These are phyloP conservation scores for Lipomyces orientalis DNA, from an alignment of 805 yeast species.

Conservation along the genomic window DNA sequence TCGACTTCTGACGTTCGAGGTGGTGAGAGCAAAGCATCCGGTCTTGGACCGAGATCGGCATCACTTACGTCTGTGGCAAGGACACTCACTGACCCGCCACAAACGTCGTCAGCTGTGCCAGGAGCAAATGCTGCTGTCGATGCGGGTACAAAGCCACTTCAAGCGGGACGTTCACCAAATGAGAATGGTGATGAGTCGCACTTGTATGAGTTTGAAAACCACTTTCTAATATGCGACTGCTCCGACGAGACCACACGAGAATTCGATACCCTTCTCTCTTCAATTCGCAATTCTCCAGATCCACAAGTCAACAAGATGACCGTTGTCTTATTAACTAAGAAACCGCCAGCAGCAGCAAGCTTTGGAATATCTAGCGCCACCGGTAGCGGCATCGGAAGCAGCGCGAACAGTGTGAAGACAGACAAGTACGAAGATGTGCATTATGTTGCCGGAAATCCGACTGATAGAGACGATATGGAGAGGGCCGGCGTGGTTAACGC, in stretches of 20 bases:
- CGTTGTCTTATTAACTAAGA: constrained; percentile 16
- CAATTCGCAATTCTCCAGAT: constrained; percentile 19
- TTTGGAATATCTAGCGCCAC: background rate
- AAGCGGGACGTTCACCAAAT: background rate
- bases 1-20: background rate
- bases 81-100: background rate
- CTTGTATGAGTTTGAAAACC: constrained; percentile 2
- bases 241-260: constrained; percentile 20
- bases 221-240: constrained; percentile 24
- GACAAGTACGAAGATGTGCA: constrained; percentile 15
- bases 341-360: constrained; percentile 3
- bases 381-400: background rate
- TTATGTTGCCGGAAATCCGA: constrained; percentile 22
- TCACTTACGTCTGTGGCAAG: background rate
- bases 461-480: constrained; percentile 20
- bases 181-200: background rate
- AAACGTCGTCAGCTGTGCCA: background rate
- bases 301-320: background rate
- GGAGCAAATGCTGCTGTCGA: background rate
- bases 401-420: constrained; percentile 1
- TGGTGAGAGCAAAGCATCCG: background rate
- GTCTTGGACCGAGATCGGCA: background rate
- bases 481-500: constrained; percentile 17
- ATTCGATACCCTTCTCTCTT: constrained; percentile 9
- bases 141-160: background rate